A percentile compares a stretch with the other conserved stretches of the same genome.
Conservation (phyloP, 2,329 filamentous ascomycete species). For the Colletotrichum trifolii region DNA sequence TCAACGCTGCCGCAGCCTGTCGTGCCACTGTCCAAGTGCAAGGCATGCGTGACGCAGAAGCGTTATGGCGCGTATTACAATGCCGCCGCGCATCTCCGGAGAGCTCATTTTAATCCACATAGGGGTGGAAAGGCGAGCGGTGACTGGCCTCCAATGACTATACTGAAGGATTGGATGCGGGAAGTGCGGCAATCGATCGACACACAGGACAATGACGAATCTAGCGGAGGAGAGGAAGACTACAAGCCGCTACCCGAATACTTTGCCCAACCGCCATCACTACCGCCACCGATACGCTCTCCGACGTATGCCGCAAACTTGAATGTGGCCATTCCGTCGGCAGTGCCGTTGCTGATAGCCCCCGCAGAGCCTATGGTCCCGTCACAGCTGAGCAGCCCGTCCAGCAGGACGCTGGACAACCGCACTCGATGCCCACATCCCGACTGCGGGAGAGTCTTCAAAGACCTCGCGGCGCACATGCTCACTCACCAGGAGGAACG, state of each 20-base stretch:
- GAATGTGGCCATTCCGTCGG: conserved; percentile 23
- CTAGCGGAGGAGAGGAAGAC: conserved; percentile 63
- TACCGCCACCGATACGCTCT: conserved; percentile 26
- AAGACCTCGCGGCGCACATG: conserved; percentile 86
- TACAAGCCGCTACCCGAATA: conserved; percentile 34
- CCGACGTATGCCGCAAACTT: conserved; percentile 20
- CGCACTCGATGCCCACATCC: conserved; percentile 65
- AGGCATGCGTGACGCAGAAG: conserved; percentile 67
- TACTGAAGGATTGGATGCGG: conserved; percentile 70
- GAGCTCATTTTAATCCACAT: conserved; percentile 68
- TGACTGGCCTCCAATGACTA: conserved; percentile 68
- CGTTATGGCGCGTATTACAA: conserved; percentile 70
- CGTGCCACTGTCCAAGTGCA: conserved; percentile 65
- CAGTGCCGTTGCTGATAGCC: conserved; percentile 16
- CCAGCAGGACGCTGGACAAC: conserved; percentile 50
- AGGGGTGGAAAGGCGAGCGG: conserved; percentile 67
- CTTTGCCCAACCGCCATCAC: conserved; percentile 19
- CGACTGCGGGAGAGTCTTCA: conserved; percentile 69
- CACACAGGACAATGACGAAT: conserved; percentile 57
- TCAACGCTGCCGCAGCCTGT: conserved; percentile 57
- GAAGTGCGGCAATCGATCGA: conserved; percentile 65
- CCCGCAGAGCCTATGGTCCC: conserved; percentile 19
- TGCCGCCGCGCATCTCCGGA: conserved; percentile 66
- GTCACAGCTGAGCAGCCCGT: conserved; percentile 42
- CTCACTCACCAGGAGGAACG: conserved; percentile 94